Conservation (phyloP, 306 rosid genomes). For the Lathyrus oleraceus region DNA sequence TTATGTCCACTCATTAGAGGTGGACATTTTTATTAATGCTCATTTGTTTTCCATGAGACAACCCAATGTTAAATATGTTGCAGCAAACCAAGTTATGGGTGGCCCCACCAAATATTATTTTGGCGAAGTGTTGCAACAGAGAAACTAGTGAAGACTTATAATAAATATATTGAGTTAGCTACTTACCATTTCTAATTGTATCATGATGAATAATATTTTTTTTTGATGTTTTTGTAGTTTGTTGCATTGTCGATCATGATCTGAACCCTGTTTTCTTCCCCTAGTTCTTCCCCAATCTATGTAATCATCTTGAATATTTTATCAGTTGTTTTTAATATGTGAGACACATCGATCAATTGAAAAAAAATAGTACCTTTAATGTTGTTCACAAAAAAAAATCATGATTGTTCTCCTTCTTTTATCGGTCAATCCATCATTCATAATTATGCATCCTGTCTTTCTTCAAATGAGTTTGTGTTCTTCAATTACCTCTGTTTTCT, state of each 20-base stretch:
- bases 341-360: neutral
- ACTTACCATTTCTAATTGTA: neutral
- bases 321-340: neutral
- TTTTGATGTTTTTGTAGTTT: no score
- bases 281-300: neutral
- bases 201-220: no score
- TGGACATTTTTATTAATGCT: no score
- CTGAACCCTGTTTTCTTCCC: no score
- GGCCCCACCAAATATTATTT: neutral
- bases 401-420: neutral
- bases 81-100: neutral
- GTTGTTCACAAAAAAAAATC: neutral
- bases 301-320: no score
- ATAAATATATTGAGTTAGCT: neutral
- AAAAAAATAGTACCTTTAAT: neutral
- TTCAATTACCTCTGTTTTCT: no score
- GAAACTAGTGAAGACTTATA: neutral
- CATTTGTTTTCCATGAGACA: neutral
- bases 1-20: no score
- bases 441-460: neutral
- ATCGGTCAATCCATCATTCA: neutral
- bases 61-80: neutral
- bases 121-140: neutral
- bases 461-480: no score
- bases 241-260: neutral